Evolutionary conservation across 352 stramenopile species (phyloP), one percentile per base, ranked within the genome.

Genomic region (Phytophthora ramorum): DNA sequence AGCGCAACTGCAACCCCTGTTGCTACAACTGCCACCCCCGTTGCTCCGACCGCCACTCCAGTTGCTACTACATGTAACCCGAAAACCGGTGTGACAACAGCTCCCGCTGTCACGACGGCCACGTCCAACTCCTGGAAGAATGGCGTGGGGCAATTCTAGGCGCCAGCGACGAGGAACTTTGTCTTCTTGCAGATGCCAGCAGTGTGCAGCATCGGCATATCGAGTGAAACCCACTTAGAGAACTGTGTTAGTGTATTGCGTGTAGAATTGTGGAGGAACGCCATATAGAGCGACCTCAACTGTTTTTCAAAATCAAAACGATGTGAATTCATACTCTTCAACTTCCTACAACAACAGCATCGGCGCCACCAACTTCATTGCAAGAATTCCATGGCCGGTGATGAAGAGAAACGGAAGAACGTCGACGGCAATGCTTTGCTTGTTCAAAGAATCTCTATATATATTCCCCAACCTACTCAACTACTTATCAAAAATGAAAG

Each of bases 201-300:
- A 53, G 48, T 30, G 38, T 58, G 57, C 43, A 6, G 57, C 44
- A 45, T 24, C n/a, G 32, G 38, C 51, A 62, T 58, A 54, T 70
- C 69, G 44, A 77, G 69, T 77, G 69, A 59, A 69, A 60, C 22
- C 37, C 58, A 70, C 53, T 76, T 64, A 76, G 58, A 76, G 34
- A 65, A 59, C 26, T 63, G 16, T 45, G 44, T 57, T 55, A 54
- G 51, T 69, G 38, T 61, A 52, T 45, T 50, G 38, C 38, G 40
- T 61, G 47, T 52, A 69, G 44, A 57, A 28, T 63, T 68, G 17
- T 56, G 2, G 45, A 62, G 46, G 46, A 16, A 30, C 28, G 32
- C 34, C 22, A 44, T 64, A 9, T 43, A 66, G 30, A 54, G 28
- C 16, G 24, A 30, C 34, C 58, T 45, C 30, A 44, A 44, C 34